Conservation (phyloP, 2,329 filamentous ascomycete species). For the Venturia effusa region DNA sequence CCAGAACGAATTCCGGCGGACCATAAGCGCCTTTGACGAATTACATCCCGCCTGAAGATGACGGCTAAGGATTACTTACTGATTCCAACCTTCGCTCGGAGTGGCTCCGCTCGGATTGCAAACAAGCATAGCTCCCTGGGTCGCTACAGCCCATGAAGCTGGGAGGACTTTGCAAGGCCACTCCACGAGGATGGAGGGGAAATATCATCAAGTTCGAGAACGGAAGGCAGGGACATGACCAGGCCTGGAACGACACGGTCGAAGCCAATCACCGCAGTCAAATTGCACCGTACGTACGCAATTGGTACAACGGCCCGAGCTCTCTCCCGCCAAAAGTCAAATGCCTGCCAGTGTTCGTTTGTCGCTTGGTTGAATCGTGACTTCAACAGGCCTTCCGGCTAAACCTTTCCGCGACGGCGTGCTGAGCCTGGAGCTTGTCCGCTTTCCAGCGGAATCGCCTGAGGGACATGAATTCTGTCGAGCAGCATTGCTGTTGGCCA, state of each 20-base stretch:
- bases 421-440: neutral
- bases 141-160: neutral
- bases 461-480: neutral
- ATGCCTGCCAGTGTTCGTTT: neutral
- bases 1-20: neutral
- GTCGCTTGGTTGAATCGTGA: neutral
- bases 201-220: neutral
- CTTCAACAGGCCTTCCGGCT: neutral
- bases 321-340: neutral
- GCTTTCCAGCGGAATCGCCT: neutral
- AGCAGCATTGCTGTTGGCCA: neutral
- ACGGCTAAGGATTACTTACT: neutral
- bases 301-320: neutral
- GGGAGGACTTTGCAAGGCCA: neutral
- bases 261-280: neutral
- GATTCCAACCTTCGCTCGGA: neutral
- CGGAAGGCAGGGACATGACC: neutral
- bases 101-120: too few species aligned
- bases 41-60: neutral
- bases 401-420: constrained; percentile 1
- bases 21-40: neutral
- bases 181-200: neutral
- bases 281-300: neutral
- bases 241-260: neutral
- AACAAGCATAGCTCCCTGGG: too few species aligned